A percentile compares a stretch with the other conserved stretches of the same genome.
These are phyloP conservation scores for Skeletonema menzelii DNA, from an alignment of 108 stramenopile genomes.

Conservation along the genomic window DNA sequence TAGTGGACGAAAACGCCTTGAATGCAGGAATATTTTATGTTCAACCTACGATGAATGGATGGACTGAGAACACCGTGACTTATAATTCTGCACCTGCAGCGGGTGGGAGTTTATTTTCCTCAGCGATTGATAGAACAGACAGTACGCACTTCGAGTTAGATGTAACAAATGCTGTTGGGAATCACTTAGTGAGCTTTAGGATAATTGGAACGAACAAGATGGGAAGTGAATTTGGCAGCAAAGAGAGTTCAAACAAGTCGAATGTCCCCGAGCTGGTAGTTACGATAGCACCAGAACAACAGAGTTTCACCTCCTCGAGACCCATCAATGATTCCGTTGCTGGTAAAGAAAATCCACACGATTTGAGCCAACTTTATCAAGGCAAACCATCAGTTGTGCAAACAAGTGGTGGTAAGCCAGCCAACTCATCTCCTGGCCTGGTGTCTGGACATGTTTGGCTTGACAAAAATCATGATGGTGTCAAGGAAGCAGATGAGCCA, in stretches of 20 bases:
- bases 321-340: not conserved
- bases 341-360: not conserved
- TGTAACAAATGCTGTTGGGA: slow-evolving; percentile 9
- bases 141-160: slow-evolving; percentile 6
- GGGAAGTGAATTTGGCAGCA: slow-evolving; percentile 10
- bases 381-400: not conserved
- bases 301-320: not conserved
- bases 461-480: slow-evolving; percentile 12
- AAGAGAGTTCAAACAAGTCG: not conserved
- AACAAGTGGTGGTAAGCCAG: not conserved
- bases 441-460: slow-evolving; percentile 31
- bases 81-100: slow-evolving; percentile 6
- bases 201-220: slow-evolving; percentile 13
- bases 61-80: slow-evolving; percentile 21
- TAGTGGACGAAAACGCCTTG: not conserved
- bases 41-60: slow-evolving; percentile 9
- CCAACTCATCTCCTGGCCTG: not conserved
- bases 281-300: not conserved
- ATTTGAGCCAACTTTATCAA: not conserved
- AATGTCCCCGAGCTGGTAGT: slow-evolving; percentile 8
- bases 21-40: slow-evolving; percentile 12
- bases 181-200: slow-evolving; percentile 8
- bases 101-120: slow-evolving; percentile 3
- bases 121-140: not conserved
- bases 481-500: slow-evolving; percentile 9